A percentile compares a stretch with the other conserved stretches of the same genome.
phyloP scores from a whole-genome alignment of 2,329 filamentous ascomycete genomes.

The Fusarium drepaniforme region DNA sequence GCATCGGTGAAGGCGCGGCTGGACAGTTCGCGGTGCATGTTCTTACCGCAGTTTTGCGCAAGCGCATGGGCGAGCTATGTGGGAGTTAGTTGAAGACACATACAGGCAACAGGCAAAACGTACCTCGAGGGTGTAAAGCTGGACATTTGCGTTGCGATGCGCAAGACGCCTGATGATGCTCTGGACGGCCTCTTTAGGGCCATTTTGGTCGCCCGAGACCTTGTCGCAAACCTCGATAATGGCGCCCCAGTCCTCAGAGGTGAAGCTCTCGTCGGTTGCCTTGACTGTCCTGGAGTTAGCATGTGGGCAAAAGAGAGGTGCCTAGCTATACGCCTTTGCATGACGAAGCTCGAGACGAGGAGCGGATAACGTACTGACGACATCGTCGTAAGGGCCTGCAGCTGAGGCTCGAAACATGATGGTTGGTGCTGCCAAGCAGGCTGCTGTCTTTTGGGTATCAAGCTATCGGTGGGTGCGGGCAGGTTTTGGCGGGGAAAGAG shows the following conservation, averaged over 20 bases:
- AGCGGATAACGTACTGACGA: slow-evolving; percentile 62
- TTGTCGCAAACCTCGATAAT: slow-evolving; percentile 75
- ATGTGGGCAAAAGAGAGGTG: neutral
- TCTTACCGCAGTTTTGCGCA: slow-evolving; percentile 89
- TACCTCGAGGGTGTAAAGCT: slow-evolving; percentile 93
- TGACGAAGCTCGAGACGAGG: neutral
- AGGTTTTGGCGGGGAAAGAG: slow-evolving; percentile 3
- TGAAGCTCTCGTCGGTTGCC: slow-evolving; percentile 98
- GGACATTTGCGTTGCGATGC: slow-evolving; percentile 95
- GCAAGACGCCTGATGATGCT: slow-evolving; percentile 92
- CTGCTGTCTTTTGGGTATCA: slow-evolving; percentile 18
- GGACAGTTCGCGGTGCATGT: slow-evolving; percentile 89
- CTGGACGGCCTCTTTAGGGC: slow-evolving; percentile 86
- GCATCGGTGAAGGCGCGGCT: slow-evolving; percentile 96
- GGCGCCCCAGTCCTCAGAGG: slow-evolving; percentile 78
- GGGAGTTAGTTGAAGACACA: slow-evolving; percentile 8
- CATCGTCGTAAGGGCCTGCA: slow-evolving; percentile 69
- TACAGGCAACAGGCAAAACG: slow-evolving; percentile 27
- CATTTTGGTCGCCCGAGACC: slow-evolving; percentile 65
- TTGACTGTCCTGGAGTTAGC: slow-evolving; percentile 60
- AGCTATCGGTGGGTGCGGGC: slow-evolving; percentile 11
- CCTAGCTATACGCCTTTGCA: neutral
- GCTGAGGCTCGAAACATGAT: slow-evolving; percentile 71
- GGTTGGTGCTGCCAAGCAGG: slow-evolving; percentile 39
- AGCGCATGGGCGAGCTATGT: slow-evolving; percentile 86